phyloP scores from a whole-genome alignment of 2,329 filamentous ascomycete species.

The Cladosporium austrohemisphaericum region DNA sequence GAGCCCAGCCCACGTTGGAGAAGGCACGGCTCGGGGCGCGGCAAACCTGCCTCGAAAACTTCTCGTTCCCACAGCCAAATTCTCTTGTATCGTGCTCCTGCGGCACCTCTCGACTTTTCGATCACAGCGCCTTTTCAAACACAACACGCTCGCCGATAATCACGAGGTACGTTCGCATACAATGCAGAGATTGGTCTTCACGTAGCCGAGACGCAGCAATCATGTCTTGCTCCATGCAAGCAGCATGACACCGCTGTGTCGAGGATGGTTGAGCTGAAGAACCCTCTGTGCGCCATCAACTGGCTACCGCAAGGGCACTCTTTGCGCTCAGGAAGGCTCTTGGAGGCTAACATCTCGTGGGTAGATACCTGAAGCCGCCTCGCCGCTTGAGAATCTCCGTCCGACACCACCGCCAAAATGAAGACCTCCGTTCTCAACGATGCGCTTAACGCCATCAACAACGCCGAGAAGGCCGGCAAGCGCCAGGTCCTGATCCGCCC shows the following conservation, averaged over 20 bases:
- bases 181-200: slow-evolving; percentile 45
- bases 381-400: slow-evolving; percentile 75
- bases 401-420: slow-evolving; percentile 80
- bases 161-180: slow-evolving; percentile 34
- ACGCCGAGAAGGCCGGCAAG: slow-evolving; percentile 99
- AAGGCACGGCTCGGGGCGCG: too few species aligned
- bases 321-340: slow-evolving; percentile 60
- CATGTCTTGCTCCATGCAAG: slow-evolving; percentile 27
- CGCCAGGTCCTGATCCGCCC: slow-evolving; percentile 98
- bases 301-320: slow-evolving; percentile 54
- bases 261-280: slow-evolving; percentile 61
- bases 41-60: too few species aligned
- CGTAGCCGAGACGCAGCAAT: slow-evolving; percentile 48
- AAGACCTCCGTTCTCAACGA: slow-evolving; percentile 99
- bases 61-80: too few species aligned
- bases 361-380: slow-evolving; percentile 60
- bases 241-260: slow-evolving; percentile 45
- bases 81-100: too few species aligned
- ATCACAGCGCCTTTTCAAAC: too few species aligned
- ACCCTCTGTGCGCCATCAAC: slow-evolving; percentile 44
- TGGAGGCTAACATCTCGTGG: slow-evolving; percentile 55
- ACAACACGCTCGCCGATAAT: slow-evolving; percentile 14
- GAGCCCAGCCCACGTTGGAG: too few species aligned
- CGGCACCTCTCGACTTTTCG: too few species aligned
- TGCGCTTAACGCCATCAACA: slow-evolving; percentile 85